Evolutionary conservation across 108 stramenopile species (phyloP).

Genomic region (Nitzschia sp.): DNA sequence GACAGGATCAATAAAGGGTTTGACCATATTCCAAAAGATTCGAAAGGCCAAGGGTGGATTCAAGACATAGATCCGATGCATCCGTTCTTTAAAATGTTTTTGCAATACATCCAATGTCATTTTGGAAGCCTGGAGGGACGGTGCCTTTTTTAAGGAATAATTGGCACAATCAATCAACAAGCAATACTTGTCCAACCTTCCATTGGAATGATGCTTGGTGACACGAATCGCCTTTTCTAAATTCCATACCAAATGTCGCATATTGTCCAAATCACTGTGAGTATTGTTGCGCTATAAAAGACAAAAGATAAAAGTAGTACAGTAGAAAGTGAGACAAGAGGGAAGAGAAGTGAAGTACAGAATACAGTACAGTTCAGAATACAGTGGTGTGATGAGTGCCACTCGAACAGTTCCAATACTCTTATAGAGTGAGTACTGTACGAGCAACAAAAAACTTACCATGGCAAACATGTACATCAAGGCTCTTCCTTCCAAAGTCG

Average conservation of each 20-base stretch:
- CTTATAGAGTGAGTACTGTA: neutral
- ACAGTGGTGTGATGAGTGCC: no score
- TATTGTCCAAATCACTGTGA: conserved; percentile 66
- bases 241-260: conserved; percentile 88
- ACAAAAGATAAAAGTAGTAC: no score
- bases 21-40: conserved; percentile 81
- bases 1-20: conserved; percentile 82
- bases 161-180: conserved; percentile 87
- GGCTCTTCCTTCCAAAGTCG: conserved; percentile 77
- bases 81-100: conserved; percentile 85
- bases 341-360: neutral
- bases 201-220: conserved; percentile 27
- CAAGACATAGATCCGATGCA: conserved; percentile 74
- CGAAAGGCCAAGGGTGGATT: conserved; percentile 85
- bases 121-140: conserved; percentile 66
- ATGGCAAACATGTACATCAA: conserved; percentile 64
- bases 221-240: conserved; percentile 85
- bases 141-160: conserved; percentile 67
- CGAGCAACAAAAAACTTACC: no score
- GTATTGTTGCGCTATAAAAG: conserved; percentile 90
- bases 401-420: neutral
- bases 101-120: conserved; percentile 84
- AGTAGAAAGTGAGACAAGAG: conserved; percentile 49
- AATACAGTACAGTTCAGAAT: no score
- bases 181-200: conserved; percentile 67